These are phyloP conservation scores for Scleroderma bovista DNA, from an alignment of 768 basidiomycete species.

Conservation along the genomic window DNA sequence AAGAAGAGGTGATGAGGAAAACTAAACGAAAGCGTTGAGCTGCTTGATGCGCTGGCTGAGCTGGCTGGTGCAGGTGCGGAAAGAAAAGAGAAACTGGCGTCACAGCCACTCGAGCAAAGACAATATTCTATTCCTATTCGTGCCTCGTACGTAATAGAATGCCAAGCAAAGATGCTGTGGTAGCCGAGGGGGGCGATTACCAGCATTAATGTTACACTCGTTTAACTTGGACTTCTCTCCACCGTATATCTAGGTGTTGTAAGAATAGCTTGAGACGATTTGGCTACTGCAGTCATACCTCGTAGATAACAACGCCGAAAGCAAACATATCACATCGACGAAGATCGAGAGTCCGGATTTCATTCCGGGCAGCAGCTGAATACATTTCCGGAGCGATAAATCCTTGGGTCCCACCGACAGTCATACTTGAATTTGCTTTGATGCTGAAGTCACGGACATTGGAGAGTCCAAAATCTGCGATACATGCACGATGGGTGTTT, in stretches of 20 bases:
- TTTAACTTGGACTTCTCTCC: constrained; percentile 6
- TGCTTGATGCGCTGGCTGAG: too few species aligned
- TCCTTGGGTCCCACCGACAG: constrained; percentile 17
- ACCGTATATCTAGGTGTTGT: constrained; percentile 21
- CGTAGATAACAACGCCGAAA: constrained; percentile 29
- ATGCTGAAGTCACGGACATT: constrained; percentile 13
- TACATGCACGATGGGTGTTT: constrained; percentile 21
- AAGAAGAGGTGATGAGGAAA: too few species aligned
- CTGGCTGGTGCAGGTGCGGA: too few species aligned
- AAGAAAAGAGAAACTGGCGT: background rate
- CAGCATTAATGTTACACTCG: constrained; percentile 9
- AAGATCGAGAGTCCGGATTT: constrained; percentile 7
- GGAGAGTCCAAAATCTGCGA: constrained; percentile 29
- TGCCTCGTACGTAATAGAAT: background rate
- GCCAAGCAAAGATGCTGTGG: background rate
- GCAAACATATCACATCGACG: constrained; percentile 32
- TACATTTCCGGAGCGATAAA: constrained; percentile 23
- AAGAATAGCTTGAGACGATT: background rate
- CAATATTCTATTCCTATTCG: background rate
- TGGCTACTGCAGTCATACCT: constrained; percentile 15
- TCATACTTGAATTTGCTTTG: constrained; percentile 10
- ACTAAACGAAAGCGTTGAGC: too few species aligned
- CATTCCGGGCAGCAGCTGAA: constrained; percentile 10
- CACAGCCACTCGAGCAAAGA: background rate
- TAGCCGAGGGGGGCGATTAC: constrained; percentile 17